Percentiles rank a stretch among this genome's conserved stretches.
Conservation (phyloP, 331 rosid species). For the Stylosanthes scabra region DNA sequence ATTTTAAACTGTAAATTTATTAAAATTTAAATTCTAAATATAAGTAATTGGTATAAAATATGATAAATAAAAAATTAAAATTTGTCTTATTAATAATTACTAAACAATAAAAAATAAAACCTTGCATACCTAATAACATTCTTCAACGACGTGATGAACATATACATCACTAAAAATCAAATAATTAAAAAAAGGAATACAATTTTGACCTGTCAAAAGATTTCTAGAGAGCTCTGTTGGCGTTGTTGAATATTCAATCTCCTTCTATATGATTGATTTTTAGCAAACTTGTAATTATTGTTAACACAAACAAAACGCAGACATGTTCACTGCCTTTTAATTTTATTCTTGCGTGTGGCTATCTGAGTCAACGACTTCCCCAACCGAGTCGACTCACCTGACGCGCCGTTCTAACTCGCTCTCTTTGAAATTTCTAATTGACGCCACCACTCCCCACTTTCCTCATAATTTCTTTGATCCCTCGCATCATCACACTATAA, state of each 20-base stretch:
- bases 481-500: slow-evolving; percentile 33
- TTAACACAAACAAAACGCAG: not conserved
- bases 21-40: too few species aligned
- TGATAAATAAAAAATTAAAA: too few species aligned
- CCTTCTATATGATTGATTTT: not conserved
- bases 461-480: not conserved
- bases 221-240: slow-evolving; percentile 40
- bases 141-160: too few species aligned
- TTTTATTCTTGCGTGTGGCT: not conserved
- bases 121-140: too few species aligned
- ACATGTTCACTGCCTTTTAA: not conserved
- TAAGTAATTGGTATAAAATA: too few species aligned
- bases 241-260: slow-evolving; percentile 18
- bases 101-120: too few species aligned
- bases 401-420: slow-evolving; percentile 33
- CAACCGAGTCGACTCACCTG: slow-evolving; percentile 37
- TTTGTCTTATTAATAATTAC: too few species aligned
- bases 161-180: too few species aligned
- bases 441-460: slow-evolving; percentile 23
- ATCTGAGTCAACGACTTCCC: slow-evolving; percentile 47
- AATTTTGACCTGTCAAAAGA: not conserved
- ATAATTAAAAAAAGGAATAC: too few species aligned
- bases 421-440: slow-evolving; percentile 40
- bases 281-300: too few species aligned
- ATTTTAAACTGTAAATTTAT: too few species aligned